Conservation (phyloP, 202 grass and related monocot genomes). For the Zoysia matrella region DNA sequence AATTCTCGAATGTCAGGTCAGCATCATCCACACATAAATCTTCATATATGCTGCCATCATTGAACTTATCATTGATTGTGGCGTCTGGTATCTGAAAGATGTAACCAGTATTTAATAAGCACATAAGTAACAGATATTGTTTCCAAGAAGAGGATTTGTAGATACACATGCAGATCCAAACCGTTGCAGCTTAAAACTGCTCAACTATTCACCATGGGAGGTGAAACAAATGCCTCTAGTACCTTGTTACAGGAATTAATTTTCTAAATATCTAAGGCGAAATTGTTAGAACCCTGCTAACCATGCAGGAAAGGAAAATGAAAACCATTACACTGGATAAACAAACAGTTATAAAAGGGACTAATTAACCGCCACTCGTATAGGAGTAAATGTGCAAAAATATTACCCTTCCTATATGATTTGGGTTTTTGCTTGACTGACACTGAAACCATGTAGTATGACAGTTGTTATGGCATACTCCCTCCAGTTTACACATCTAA, state of each 20-base stretch:
- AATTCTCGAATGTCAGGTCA: too few relatives aligned
- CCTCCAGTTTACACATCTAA: background rate
- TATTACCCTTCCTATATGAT: background rate
- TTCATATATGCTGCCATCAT: constrained; percentile 79
- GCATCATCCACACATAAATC: constrained; percentile 41
- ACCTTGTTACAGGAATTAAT: background rate
- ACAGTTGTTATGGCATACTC: background rate
- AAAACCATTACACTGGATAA: background rate
- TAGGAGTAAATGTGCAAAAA: background rate
- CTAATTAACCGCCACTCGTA: background rate
- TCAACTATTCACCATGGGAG: constrained; percentile 2
- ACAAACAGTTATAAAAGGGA: background rate
- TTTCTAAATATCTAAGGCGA: background rate
- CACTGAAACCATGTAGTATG: too few relatives aligned
- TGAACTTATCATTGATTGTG: constrained; percentile 53
- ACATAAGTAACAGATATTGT: background rate
- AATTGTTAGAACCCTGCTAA: background rate
- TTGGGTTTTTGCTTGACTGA: too few relatives aligned
- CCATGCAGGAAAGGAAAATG: background rate
- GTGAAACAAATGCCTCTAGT: constrained; percentile 7
- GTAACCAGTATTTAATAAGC: constrained; percentile 35
- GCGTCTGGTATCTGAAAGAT: constrained; percentile 50
- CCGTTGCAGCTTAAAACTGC: background rate
- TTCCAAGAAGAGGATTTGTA: constrained; percentile 9
- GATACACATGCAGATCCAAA: background rate